Base-by-base conservation (phyloP, 176 grass and related monocot genomes). In the Sorghum bicolor region DNA sequence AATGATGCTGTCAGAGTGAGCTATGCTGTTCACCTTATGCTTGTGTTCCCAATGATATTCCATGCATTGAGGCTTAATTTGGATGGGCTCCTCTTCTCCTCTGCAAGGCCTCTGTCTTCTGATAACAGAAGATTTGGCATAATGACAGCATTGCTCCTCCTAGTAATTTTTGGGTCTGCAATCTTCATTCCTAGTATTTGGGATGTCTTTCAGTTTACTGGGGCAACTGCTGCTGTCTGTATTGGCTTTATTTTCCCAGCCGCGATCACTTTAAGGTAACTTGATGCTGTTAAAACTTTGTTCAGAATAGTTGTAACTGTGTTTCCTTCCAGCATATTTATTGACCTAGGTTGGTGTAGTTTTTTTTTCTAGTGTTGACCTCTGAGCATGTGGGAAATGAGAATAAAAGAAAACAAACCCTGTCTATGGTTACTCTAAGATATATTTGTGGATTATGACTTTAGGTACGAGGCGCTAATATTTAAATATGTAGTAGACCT, bases 131-230 rank as follows among this genome's bases (percentile, higher is more conserved):
- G 93, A 84, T 98, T 98, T 88, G 64, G 61, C 48, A 28, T 81
- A 62, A 88, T 95, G 60, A 93, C 96, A 38, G 79, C 77, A 8
- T 62, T 72, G 25, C 90, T 95, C 30, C 91, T 98, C 10, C 75
- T 85, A 34, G 91, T 88, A 26, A 90, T 98, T 85, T 98, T 98
- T 67, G 62, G 86, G 72, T 90, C 83, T 11, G 93, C 96, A 16
- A 98, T 93, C 83, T 98, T 98, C 45, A 87, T 98, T 86, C 96
- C 96, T n/a, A 98, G 93, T 25, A 98, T 98, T 57, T 98, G 96
- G 96, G 96, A 98, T 85, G 96, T 89, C 53, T 98, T 98, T 66
- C 96, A 98, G 40, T 93, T 98, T 65, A 98, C 96, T 1, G 96
- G 96, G 31, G 96, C 96, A 43, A 98, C 96, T 67, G 96, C 96